Base-by-base conservation (phyloP, 169 alveolate genomes). In the Amoebophrya sp. region DNA sequence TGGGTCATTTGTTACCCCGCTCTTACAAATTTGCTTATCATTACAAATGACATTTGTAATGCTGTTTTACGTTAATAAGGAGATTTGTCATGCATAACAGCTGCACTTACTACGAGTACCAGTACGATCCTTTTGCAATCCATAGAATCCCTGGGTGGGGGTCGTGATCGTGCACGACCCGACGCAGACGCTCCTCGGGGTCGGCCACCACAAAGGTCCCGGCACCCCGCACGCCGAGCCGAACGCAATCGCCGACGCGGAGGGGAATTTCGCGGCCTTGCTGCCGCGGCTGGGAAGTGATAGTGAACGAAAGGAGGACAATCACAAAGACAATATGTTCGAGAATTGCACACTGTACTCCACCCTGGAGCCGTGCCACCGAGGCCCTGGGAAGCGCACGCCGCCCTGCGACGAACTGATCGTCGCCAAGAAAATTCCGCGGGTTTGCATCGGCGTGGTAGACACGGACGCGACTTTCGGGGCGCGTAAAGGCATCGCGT, bases 131-230 rank as follows among this genome's bases (percentile, higher is more conserved):
- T n/a, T n/a, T n/a, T n/a, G n/a, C n/a, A n/a, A n/a, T n/a, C n/a
- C n/a, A n/a, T n/a, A n/a, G n/a, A n/a, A n/a, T 25, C 83, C 83
- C 35, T 66, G 83, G 83, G 83, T 66, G 35, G 83, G 83, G 32
- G 1, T 2, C 35, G 83, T 66, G 7, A 66, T 66, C 32, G 83
- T 66, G 38, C 1, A 66, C 35, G n/a, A n/a, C n/a, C n/a, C n/a
- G n/a, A 2, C 7, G 83, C 1, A 66, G 2, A 2, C 32, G 32
- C 1, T 66, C 32, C 1, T 66, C 29, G 83, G 83, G 2, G 32
- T 2, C 35, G 83, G 83, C 7, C 18, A 7, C 18, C 83, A 66
- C 35, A 18, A 25, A 1, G 83, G 83, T 0, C 83, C 83, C 35
- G 32, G 32, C 39, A 66, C 83, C 7, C 83, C 83, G 35, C 83